These are phyloP conservation scores for Luzula sylvatica DNA, from an alignment of 176 grass and related monocot genomes.

Conservation along the genomic window DNA sequence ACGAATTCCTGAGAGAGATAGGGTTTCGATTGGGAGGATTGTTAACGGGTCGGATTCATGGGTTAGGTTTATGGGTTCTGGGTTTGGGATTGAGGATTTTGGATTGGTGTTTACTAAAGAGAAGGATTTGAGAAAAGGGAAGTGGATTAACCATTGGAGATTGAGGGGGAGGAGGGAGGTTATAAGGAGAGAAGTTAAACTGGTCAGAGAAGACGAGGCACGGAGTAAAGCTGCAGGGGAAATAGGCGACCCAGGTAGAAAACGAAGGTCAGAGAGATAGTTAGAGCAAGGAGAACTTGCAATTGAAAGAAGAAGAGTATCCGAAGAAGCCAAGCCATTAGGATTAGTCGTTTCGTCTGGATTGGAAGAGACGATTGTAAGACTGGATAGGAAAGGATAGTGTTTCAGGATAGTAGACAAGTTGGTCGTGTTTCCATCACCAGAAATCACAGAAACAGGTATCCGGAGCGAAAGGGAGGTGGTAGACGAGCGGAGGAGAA, in stretches of 20 bases:
- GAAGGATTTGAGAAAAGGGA: conserved; percentile 59
- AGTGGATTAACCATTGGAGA: conserved; percentile 41
- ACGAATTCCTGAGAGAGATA: conserved; percentile 62
- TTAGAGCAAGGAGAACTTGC: conserved; percentile 28
- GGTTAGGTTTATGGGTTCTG: conserved; percentile 5
- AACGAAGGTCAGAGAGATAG: conserved; percentile 38
- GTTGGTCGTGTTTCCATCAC: background rate
- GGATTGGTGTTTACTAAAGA: conserved; percentile 49
- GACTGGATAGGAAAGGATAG: conserved; percentile 51
- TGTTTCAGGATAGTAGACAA: conserved; percentile 47
- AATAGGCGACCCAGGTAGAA: conserved; percentile 38
- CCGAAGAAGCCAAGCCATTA: conserved; percentile 4
- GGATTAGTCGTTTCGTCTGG: background rate
- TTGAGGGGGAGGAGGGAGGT: conserved; percentile 37
- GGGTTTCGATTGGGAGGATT: conserved; percentile 44
- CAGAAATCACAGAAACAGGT: conserved; percentile 19
- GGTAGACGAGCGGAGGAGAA: conserved; percentile 50
- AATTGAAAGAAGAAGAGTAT: conserved; percentile 34
- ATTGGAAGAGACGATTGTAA: conserved; percentile 28
- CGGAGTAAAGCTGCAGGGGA: conserved; percentile 33
- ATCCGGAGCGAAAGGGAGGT: conserved; percentile 44
- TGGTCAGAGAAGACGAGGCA: conserved; percentile 25
- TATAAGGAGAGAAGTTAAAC: conserved; percentile 58
- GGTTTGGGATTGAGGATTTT: background rate
- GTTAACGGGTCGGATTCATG: background rate